Evolutionary conservation across 805 yeast species (phyloP).

Genomic region (Wickerhamiella alocasiicola): DNA sequence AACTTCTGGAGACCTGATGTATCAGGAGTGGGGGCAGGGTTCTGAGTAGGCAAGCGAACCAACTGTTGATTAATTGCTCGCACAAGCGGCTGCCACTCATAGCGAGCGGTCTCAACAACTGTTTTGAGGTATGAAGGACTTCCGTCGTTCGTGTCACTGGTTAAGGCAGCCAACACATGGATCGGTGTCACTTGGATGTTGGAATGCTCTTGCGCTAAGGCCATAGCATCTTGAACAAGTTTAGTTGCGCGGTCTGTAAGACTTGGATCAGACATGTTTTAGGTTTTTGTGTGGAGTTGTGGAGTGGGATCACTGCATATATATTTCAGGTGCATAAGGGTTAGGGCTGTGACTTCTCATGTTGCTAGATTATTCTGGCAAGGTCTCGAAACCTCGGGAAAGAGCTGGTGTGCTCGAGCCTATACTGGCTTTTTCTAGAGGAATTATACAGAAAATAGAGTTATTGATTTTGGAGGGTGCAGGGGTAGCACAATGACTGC

Average conservation of each 20-base stretch:
- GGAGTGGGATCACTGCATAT: constrained; percentile 6
- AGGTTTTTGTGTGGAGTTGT: neutral
- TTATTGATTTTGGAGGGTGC: no score
- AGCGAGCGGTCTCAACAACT: constrained; percentile 71
- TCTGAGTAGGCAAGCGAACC: constrained; percentile 76
- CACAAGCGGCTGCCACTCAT: constrained; percentile 72
- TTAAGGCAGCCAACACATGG: constrained; percentile 86
- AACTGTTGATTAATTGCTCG: constrained; percentile 68
- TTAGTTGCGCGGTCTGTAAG: constrained; percentile 88
- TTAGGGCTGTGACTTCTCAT: constrained; percentile 5
- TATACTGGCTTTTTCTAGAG: neutral
- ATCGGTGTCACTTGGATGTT: constrained; percentile 79
- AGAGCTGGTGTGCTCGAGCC: neutral
- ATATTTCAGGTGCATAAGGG: constrained; percentile 8
- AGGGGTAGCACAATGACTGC: no score
- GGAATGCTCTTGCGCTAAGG: constrained; percentile 71
- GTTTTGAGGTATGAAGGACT: constrained; percentile 62
- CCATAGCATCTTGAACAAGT: constrained; percentile 64
- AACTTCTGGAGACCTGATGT: constrained; percentile 67
- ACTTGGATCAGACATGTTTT: constrained; percentile 27
- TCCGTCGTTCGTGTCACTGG: constrained; percentile 45
- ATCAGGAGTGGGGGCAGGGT: constrained; percentile 72
- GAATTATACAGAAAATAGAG: no score
- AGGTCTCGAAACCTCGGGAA: neutral
- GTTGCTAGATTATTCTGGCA: constrained; percentile 6